These are phyloP conservation scores for Stygiomarasmius scandens DNA, from an alignment of 1,284 basidiomycete genomes.

Conservation along the genomic window DNA sequence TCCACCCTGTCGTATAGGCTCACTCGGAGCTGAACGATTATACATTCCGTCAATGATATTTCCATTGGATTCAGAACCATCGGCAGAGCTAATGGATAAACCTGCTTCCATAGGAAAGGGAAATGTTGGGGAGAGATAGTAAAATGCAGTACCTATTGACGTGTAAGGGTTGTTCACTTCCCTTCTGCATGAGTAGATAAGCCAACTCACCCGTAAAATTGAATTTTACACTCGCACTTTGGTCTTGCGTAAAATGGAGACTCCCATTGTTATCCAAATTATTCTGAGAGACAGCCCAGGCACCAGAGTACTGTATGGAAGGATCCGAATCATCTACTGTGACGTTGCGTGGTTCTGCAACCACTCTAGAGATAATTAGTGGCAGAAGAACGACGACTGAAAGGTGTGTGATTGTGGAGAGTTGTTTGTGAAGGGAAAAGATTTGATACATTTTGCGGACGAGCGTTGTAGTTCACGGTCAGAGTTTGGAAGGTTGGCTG, in stretches of 20 bases:
- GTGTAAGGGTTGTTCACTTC: background rate
- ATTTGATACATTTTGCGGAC: no score
- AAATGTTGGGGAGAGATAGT: background rate
- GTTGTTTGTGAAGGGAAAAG: no score
- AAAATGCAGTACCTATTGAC: background rate
- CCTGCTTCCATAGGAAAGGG: background rate
- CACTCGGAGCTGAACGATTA: background rate
- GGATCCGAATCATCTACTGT: constrained; percentile 11
- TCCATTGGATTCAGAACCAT: background rate
- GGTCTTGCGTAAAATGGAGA: background rate
- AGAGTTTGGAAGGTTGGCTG: no score
- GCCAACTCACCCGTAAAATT: background rate
- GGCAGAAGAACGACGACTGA: no score
- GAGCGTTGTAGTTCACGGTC: no score
- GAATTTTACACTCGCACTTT: background rate
- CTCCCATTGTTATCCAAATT: constrained; percentile 3
- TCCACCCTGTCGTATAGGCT: background rate
- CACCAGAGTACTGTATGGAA: constrained; percentile 2
- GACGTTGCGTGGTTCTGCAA: background rate
- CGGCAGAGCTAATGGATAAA: background rate
- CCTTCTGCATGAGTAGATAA: background rate
- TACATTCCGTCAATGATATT: background rate
- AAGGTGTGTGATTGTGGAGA: no score
- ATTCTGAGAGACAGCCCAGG: background rate
- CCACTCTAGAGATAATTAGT: no score